Evolutionary conservation across 768 basidiomycete species (phyloP).

Genomic region (Hypholoma sublateritium): DNA sequence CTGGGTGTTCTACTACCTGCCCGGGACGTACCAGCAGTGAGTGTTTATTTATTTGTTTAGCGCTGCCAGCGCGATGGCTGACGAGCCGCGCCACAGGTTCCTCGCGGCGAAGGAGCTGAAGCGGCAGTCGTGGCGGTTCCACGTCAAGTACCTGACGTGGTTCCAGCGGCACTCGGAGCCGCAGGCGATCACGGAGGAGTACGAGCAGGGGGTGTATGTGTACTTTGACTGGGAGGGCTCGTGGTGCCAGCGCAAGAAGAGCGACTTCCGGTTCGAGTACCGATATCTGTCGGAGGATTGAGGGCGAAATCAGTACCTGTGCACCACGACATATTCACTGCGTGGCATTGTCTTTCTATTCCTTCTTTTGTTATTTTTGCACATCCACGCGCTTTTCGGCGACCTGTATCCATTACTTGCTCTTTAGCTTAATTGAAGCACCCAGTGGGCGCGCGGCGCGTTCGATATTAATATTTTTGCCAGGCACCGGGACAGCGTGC

Average conservation of each 20-base stretch:
- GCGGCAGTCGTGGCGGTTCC: constrained; percentile 98
- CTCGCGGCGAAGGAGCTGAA: constrained; percentile 97
- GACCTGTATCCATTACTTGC: too few relatives aligned
- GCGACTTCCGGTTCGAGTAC: constrained; percentile 96
- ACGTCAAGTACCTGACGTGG: constrained; percentile 99
- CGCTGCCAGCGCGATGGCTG: not conserved
- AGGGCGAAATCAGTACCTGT: not conserved
- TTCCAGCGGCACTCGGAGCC: constrained; percentile 99
- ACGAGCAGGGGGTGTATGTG: constrained; percentile 98
- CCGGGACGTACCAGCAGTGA: constrained; percentile 97
- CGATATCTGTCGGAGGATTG: constrained; percentile 92
- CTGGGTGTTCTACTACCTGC: constrained; percentile 97
- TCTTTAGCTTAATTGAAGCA: too few relatives aligned
- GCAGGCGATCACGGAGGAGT: constrained; percentile 98
- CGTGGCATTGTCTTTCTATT: not conserved
- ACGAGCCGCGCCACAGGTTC: constrained; percentile 49
- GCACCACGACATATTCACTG: too few relatives aligned
- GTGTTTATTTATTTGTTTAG: constrained; percentile 24
- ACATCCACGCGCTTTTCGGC: not conserved
- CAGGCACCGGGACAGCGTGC: too few relatives aligned
- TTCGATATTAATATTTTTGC: constrained; percentile 21
- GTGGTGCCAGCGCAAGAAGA: constrained; percentile 98
- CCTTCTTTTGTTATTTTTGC: constrained; percentile 11
- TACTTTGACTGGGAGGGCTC: constrained; percentile 99
- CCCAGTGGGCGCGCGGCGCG: constrained; percentile 2